Base-by-base conservation (phyloP, 202 grass and related monocot genomes). In the Brachypodium distachyon region DNA sequence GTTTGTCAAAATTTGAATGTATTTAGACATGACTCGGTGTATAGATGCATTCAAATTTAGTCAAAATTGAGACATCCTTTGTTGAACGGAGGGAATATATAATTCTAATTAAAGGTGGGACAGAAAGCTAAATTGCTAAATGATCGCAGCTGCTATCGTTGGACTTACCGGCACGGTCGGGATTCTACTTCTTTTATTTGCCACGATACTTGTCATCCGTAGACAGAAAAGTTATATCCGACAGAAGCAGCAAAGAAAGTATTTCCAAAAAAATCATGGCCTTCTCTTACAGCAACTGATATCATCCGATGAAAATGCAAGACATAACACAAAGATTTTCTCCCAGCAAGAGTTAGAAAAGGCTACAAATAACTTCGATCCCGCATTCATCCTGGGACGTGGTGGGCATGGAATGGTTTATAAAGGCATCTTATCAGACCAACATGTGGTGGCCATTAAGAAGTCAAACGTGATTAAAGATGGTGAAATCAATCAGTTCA, bases 291-390 rank as follows among this genome's bases (percentile, higher is more conserved):
- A 78, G 12, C 75, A 78, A 26, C 9, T 78, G 9, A 78, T 78
- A 23, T 67, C 59, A 5, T 67, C 42, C 4, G 23, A 78, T 67
- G 70, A 76, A 34, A 66, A 36, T 36, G 39, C 51, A 3, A 17
- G 44, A 9, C 27, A 82, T 2, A 82, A 21, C 4, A 82, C 38
- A 5, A 74, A 54, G 14, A 75, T 56, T 7, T 75, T 65, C 53
- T 23, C 28, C 17, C 41, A 67, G 6, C 31, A 73, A n/a, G 80
- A 75, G 9, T 43, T 82, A 64, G 68, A 82, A 51, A 74, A 36
- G 36, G 68, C 79, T 41, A 82, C 79, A 14, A 74, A 82, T 41
- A 83, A 55, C 12, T 83, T 83, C 22, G 80, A 83, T 7, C 28
- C 34, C 0, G 25, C 80, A 74, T 14, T 43, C 19, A 42, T 83